Evolutionary conservation across 1,284 basidiomycete species (phyloP), one percentile per base, ranked within the genome.

Genomic region (Agroathelia rolfsii): DNA sequence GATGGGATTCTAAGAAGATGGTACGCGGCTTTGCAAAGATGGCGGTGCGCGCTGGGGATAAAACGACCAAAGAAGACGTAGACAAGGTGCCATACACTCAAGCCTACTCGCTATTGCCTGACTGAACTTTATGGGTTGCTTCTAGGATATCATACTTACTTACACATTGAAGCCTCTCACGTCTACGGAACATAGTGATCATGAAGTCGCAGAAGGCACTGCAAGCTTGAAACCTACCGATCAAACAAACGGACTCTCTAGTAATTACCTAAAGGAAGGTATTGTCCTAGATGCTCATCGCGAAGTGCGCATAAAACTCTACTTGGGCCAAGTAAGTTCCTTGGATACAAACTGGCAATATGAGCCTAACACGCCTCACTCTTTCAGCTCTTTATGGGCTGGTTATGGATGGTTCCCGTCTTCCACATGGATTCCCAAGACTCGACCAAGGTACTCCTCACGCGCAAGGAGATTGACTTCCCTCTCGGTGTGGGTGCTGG

Each of bases 401-500:
- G 85, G 85, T 53, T 76, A 34, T 88, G 85, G 86, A 65, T 88
- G 47, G 73, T 89, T 38, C 86, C 86, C 0, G 64, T 75, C 0
- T 88, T 89, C 59, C 83, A 88, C 47, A 69, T 87, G 55, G n/a
- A n/a, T n/a, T n/a, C n/a, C n/a, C n/a, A n/a, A n/a, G n/a, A n/a
- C n/a, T n/a, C n/a, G n/a, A 47, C 55, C 2, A 61, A 55, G 12
- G 38, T 75, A 22, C 49, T 52, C 14, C 54, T 76, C 34, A 65
- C 61, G 29, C 62, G 59, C 15, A 72, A 71, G 41, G 79, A 87
- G 32, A 45, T 85, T 13, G 85, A 88, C 51, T 89, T 88, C 46
- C 65, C 83, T 0, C 53, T 85, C 2, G 84, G 83, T 2, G 55
- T 81, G 7, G 84, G 84, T 2, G 62, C 66, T 24, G 58, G 64